Percentiles rank a stretch among this genome's conserved stretches.
phyloP scores from a whole-genome alignment of 306 rosid genomes.

The Neltuma alba region DNA sequence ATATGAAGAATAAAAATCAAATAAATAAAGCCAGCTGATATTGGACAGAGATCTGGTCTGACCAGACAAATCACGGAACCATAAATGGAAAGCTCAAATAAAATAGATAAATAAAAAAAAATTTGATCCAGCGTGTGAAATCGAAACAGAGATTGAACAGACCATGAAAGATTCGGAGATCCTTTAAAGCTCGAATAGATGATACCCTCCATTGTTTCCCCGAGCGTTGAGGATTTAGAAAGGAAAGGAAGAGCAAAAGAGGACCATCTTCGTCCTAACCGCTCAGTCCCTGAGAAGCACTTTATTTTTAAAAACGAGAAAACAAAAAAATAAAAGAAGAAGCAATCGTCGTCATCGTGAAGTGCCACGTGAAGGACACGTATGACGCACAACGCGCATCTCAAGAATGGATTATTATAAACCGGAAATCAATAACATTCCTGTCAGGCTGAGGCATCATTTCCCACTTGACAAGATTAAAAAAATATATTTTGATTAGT shows the following conservation, averaged over 20 bases:
- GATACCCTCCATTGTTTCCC: constrained; percentile 12
- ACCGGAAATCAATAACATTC: neutral
- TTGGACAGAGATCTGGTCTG: neutral
- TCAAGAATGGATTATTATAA: neutral
- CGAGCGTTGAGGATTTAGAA: neutral
- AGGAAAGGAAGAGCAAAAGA: neutral
- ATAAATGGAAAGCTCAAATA: neutral
- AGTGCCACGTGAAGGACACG: neutral
- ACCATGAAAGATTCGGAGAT: constrained; percentile 33
- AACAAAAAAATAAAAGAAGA: neutral
- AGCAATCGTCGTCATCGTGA: neutral
- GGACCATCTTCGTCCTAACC: neutral
- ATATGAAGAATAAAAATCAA: neutral
- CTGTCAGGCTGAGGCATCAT: neutral
- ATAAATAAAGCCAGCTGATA: neutral
- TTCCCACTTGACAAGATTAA: neutral
- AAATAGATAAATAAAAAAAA: neutral
- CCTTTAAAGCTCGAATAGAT: neutral
- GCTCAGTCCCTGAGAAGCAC: neutral
- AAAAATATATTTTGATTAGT: too few relatives aligned
- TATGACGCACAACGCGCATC: neutral
- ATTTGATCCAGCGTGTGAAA: neutral
- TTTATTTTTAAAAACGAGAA: neutral
- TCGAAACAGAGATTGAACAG: constrained; percentile 20
- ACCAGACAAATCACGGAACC: neutral